These are phyloP conservation scores for Leccinum uliginosum DNA, from an alignment of 768 basidiomycete species.

Conservation along the genomic window DNA sequence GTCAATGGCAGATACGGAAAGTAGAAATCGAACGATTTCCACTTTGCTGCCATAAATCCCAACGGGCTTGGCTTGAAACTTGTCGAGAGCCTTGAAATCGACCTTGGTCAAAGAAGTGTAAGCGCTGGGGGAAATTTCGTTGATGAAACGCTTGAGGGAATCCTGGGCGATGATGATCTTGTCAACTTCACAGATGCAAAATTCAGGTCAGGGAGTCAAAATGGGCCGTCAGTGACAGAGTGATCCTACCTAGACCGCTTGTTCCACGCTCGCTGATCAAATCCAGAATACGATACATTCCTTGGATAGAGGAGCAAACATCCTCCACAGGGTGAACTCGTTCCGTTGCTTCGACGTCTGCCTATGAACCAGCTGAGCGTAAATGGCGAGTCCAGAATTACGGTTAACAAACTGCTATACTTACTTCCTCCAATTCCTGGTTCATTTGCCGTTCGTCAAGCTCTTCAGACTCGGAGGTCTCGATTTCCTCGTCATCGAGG, in stretches of 20 bases:
- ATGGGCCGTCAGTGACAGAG: not conserved
- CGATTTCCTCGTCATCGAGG: constrained; percentile 13
- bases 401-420: not conserved
- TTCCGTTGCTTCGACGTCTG: constrained; percentile 14
- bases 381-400: not conserved
- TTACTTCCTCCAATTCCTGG: constrained; percentile 16
- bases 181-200: constrained; percentile 39
- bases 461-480: constrained; percentile 15
- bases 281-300: constrained; percentile 51
- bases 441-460: constrained; percentile 8
- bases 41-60: constrained; percentile 55
- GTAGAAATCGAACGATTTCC: constrained; percentile 47
- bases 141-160: constrained; percentile 45
- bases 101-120: constrained; percentile 55
- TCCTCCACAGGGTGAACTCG: constrained; percentile 13
- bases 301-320: constrained; percentile 32
- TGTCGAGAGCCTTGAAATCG: constrained; percentile 51
- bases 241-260: constrained; percentile 45
- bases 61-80: constrained; percentile 40
- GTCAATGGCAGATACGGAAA: constrained; percentile 34
- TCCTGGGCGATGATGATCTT: constrained; percentile 60
- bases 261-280: constrained; percentile 48
- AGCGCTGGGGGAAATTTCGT: constrained; percentile 45
- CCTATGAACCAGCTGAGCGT: constrained; percentile 5
- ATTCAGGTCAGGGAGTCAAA: not conserved